phyloP scores from a whole-genome alignment of 1,284 basidiomycete species.

The Ustilago lituana region DNA sequence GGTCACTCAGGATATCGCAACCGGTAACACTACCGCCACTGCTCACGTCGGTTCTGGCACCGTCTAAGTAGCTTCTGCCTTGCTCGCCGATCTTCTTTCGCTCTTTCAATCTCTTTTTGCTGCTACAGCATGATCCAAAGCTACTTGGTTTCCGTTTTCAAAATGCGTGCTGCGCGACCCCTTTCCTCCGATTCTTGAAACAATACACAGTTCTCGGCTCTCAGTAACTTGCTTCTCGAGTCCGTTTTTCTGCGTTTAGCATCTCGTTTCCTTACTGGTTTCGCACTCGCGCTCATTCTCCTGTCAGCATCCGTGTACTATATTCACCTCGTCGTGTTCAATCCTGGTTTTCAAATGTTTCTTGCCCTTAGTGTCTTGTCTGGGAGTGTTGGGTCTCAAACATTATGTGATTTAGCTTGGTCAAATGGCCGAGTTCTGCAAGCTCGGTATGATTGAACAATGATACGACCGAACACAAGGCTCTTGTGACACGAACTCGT shows the following conservation, averaged over 20 bases:
- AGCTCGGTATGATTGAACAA: no score
- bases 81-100: neutral
- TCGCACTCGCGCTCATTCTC: neutral
- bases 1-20: slow-evolving; percentile 76
- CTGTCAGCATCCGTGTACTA: slow-evolving; percentile 32
- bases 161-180: no score
- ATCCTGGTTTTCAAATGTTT: neutral
- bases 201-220: no score
- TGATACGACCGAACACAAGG: no score
- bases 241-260: no score
- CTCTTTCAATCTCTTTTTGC: neutral
- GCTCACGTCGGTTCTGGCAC: slow-evolving; percentile 71
- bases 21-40: slow-evolving; percentile 76
- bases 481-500: no score
- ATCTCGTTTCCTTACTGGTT: neutral
- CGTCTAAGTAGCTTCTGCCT: slow-evolving; percentile 24
- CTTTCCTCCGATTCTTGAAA: no score
- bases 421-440: no score
- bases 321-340: slow-evolving; percentile 16
- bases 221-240: no score
- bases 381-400: neutral
- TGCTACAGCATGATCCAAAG: no score
- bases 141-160: no score
- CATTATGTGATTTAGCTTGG: no score
- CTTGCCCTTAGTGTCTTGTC: neutral